Evolutionary conservation across 371 early-diverging fungal genomes (phyloP).

Genomic region (Entomophthora muscae): DNA sequence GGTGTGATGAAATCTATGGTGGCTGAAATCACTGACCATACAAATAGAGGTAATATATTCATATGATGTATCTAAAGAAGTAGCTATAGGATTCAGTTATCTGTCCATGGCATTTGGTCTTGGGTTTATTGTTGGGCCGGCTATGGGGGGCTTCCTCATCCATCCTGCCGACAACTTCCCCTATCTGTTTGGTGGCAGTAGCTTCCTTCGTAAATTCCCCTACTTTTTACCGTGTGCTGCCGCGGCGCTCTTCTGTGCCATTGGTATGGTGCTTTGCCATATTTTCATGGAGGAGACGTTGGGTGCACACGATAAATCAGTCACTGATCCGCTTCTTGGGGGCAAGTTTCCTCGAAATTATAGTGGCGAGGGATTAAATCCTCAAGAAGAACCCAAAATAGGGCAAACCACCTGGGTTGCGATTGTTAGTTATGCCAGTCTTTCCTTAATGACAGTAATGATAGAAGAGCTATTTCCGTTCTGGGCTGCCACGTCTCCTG

Average conservation of each 20-base stretch:
- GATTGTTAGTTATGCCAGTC: conserved; percentile 11
- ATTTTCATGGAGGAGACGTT: conserved; percentile 59
- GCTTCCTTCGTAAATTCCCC: conserved; percentile 45
- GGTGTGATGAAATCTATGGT: conserved; percentile 70
- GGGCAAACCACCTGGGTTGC: neutral
- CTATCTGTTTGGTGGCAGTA: conserved; percentile 34
- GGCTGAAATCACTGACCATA: conserved; percentile 63
- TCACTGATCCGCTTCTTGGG: neutral
- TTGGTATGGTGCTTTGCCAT: conserved; percentile 42
- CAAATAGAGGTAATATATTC: conserved; percentile 37
- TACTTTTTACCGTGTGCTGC: conserved; percentile 74
- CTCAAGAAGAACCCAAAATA: neutral
- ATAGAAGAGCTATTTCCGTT: conserved; percentile 55
- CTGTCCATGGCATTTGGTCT: conserved; percentile 1
- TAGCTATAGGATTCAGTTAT: conserved; percentile 8
- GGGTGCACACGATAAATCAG: neutral
- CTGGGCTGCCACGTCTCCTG: conserved; percentile 30
- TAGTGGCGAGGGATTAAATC: neutral
- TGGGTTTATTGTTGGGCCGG: conserved; percentile 33
- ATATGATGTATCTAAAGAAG: neutral
- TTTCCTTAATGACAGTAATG: conserved; percentile 49
- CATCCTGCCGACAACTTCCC: conserved; percentile 55
- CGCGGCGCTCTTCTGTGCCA: conserved; percentile 31
- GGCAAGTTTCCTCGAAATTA: neutral
- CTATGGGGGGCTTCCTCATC: conserved; percentile 60